These are phyloP conservation scores for Capsicum baccatum DNA, from an alignment of 257 asterid species.

Conservation along the genomic window DNA sequence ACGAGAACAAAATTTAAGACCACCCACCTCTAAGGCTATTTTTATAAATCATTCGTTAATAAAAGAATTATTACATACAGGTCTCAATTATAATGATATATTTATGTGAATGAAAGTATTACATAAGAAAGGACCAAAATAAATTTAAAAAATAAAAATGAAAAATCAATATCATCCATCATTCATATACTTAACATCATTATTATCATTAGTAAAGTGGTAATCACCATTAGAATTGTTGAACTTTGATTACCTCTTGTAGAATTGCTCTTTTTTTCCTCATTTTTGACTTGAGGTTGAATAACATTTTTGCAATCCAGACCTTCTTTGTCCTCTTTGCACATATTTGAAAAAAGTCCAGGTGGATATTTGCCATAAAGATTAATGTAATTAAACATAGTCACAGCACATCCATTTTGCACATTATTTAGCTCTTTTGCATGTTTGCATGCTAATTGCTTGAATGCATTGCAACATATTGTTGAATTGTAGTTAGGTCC, in stretches of 20 bases:
- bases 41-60: neutral
- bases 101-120: neutral
- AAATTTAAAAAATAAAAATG: neutral
- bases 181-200: neutral
- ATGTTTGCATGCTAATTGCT: slow-evolving; percentile 64
- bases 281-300: neutral
- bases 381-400: slow-evolving; percentile 69
- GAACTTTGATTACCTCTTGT: neutral
- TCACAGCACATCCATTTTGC: slow-evolving; percentile 59
- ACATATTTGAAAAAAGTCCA: slow-evolving; percentile 73
- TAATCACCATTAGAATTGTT: neutral
- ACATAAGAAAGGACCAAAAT: neutral
- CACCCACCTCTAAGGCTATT: neutral
- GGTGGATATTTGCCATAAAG: slow-evolving; percentile 68
- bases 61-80: neutral
- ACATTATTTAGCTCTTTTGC: slow-evolving; percentile 58
- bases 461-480: slow-evolving; percentile 66
- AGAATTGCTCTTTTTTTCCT: neutral
- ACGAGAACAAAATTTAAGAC: neutral
- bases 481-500: slow-evolving; percentile 72
- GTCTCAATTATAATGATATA: neutral
- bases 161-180: neutral
- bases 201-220: neutral
- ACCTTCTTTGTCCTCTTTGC: slow-evolving; percentile 62
- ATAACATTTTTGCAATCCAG: slow-evolving; percentile 48